Base-by-base conservation (phyloP, 2,329 filamentous ascomycete genomes). In the Phyllosticta paracitricarpa region DNA sequence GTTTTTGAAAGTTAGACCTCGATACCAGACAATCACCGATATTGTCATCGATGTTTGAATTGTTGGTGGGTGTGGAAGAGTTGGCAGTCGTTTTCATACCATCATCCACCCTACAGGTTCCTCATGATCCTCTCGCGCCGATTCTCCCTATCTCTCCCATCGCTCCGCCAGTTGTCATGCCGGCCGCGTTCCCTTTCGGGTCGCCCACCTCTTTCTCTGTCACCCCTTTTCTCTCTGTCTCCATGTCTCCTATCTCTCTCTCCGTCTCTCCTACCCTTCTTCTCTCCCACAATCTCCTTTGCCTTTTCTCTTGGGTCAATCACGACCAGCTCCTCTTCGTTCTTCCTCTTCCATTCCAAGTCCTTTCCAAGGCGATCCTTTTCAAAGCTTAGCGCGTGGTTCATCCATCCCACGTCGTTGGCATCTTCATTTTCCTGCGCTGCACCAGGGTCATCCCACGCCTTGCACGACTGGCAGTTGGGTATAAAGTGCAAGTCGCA, bases 401-500 rank as follows among this genome's bases (percentile, higher is more conserved):
- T 84, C 85, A 97, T 89, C 92, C 93, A 97, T 7, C 85, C 86
- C 56, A 83, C 80, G 58, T 80, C 78, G 17, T 79, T 77, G 2
- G 76, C 75, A 2, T 75, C 72, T 56, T 84, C 84, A 63, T 84
- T 82, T n/a, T 28, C 57, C 25, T 79, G 78, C 2, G 17, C 26
- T 12, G 56, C 51, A 19, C 57, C 52, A 2, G 59, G 54, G 40
- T 83, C 85, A 58, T 86, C 84, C 91, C 92, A 96, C 0, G 87
- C 84, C 62, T 84, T 85, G 73, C 94, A 97, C 54, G 91, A 96
- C 71, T 96, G 91, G 73, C 94, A 99, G 68, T 95, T 89, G 56
- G 89, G 89, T 65, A 99, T 95, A 73, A 97, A 99, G 72, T 99
- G 94, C 40, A 99, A 77, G 72, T 97, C 94, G 70, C 94, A 99